These are phyloP conservation scores for Pyrenophora tritici-repentis DNA, from an alignment of 2,329 filamentous ascomycete genomes.

Conservation along the genomic window DNA sequence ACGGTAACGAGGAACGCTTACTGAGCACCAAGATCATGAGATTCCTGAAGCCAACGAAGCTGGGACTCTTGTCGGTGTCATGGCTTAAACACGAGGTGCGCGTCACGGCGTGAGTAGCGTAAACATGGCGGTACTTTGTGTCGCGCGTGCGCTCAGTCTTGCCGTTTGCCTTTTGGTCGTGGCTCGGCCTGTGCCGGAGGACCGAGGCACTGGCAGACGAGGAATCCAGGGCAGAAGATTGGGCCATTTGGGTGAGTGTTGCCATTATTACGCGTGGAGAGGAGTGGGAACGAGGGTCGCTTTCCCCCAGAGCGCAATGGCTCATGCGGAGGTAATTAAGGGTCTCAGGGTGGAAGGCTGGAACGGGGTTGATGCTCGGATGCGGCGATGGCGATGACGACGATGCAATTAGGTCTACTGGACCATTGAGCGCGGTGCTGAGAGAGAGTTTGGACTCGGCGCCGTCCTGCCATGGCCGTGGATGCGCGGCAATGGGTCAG, in stretches of 20 bases:
- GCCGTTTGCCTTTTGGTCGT: constrained; percentile 20
- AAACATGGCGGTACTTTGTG: constrained; percentile 86
- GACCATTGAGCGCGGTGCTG: constrained; percentile 18
- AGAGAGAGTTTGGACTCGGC: constrained; percentile 6
- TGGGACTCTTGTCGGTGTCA: constrained; percentile 74
- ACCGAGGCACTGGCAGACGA: constrained; percentile 26
- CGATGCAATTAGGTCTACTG: constrained; percentile 27
- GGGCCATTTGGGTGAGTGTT: constrained; percentile 31
- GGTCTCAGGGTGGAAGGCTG: constrained; percentile 8
- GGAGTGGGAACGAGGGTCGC: constrained; percentile 5
- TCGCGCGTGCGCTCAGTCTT: constrained; percentile 28
- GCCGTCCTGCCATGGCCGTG: constrained; percentile 16
- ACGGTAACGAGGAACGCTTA: constrained; percentile 51
- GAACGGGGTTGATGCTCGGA: constrained; percentile 16
- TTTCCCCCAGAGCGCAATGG: constrained; percentile 8
- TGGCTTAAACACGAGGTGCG: constrained; percentile 84
- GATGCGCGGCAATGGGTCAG: constrained; percentile 11
- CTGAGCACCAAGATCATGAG: constrained; percentile 92
- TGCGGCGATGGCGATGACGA: constrained; percentile 19
- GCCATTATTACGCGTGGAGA: constrained; percentile 33
- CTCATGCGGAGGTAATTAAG: constrained; percentile 6
- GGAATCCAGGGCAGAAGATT: constrained; percentile 34
- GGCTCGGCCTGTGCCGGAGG: constrained; percentile 30
- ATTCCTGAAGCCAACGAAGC: constrained; percentile 92
- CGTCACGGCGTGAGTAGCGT: constrained; percentile 75